Base-by-base conservation (phyloP, 78 protist genomes). In the Blattamonas nauphoetae region DNA sequence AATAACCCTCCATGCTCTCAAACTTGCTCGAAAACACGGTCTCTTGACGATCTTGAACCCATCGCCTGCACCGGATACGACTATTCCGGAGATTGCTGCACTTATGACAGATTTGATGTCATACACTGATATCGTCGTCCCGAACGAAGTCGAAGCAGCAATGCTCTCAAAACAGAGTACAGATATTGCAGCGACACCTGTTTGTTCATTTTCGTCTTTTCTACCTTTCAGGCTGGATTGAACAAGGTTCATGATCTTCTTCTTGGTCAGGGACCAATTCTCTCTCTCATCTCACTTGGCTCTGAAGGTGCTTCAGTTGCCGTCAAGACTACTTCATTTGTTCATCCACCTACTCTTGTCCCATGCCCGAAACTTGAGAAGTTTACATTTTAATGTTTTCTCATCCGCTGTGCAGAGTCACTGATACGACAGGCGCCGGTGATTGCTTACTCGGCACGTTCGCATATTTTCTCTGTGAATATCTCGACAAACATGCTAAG, bases 21-120 rank as follows among this genome's bases (percentile, higher is more conserved):
- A 21, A 21, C 33, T 79, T 6, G 83, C 83, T 5, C 45, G 41
- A 21, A 21, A 6, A 5, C 83, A 79, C 41, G 83, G 83, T 4
- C 32, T 79, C 42, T 4, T 79, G 83, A 79, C 83, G 32, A 79
- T 79, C 33, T 5, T 79, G 42, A 79, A 79, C 41, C 83, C 83
- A 21, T 4, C 83, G 32, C 83, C 83, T 21, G 83, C 41, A 4
- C 83, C 43, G 41, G 83, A n/a, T 4, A 11, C 42, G 32, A 55
- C 11, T 55, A 21, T 21, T 29, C 11, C 71, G 21, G 71, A 29
- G 71, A 21, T 29, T 29, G 11, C 71, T 55, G 38, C 71, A 55
- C 33, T 79, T 6, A 4, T 11, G 33, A 5, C 41, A 4, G 83
- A 36, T 6, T 21, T 79, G 41, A 6, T 79, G 32, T 4, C 33